Conservation (phyloP, 108 stramenopile genomes). For the Fragilaria crotonensis region DNA sequence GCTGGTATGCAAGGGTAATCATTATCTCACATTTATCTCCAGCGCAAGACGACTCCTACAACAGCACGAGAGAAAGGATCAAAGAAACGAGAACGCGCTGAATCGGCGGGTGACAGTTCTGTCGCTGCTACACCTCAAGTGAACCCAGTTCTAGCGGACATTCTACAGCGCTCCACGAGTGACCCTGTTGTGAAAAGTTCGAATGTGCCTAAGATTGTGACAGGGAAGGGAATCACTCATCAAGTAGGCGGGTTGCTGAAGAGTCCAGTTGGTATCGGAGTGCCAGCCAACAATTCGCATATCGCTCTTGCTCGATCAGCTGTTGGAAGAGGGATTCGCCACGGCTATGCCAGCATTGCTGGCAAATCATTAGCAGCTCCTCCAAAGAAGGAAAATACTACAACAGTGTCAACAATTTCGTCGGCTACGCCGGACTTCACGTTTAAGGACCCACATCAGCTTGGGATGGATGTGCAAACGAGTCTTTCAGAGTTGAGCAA, state of each 20-base stretch:
- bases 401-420: constrained; percentile 6
- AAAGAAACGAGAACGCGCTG: constrained; percentile 4
- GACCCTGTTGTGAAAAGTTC: neutral
- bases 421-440: constrained; percentile 3
- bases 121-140: constrained; percentile 1
- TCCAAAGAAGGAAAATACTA: neutral
- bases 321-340: constrained; percentile 47
- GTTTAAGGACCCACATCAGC: constrained; percentile 28
- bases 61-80: neutral
- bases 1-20: neutral
- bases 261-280: neutral
- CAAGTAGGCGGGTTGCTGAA: constrained; percentile 28
- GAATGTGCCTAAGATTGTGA: constrained; percentile 4
- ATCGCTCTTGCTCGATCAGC: constrained; percentile 36
- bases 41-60: constrained; percentile 30
- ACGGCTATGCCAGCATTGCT: constrained; percentile 19
- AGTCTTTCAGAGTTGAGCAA: constrained; percentile 48
- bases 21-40: neutral
- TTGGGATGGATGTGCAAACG: constrained; percentile 40
- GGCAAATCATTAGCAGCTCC: neutral
- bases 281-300: neutral
- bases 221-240: constrained; percentile 28
- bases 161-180: constrained; percentile 17
- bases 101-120: neutral
- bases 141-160: constrained; percentile 31